These are phyloP conservation scores for Solanum peruvianum DNA, from an alignment of 257 asterid genomes.

Conservation along the genomic window DNA sequence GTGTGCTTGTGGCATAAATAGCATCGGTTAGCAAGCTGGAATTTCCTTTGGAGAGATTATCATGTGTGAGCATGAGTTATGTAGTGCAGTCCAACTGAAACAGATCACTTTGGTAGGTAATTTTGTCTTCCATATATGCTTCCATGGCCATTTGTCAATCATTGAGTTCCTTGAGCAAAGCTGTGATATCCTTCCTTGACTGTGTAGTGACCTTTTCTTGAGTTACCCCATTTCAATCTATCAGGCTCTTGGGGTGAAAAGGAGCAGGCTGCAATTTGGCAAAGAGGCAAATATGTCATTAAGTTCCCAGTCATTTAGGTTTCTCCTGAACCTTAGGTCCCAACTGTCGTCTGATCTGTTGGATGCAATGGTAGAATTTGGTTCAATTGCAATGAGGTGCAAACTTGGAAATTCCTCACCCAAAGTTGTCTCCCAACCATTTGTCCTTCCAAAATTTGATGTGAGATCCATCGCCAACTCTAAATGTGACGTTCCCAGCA, in stretches of 20 bases:
- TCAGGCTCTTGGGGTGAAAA: background rate
- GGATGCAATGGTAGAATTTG: background rate
- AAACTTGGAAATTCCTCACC: background rate
- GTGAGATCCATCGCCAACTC: background rate
- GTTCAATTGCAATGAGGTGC: background rate
- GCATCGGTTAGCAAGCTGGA: background rate
- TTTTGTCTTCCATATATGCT: background rate
- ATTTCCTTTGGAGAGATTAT: background rate
- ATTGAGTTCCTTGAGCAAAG: background rate
- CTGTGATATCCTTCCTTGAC: background rate
- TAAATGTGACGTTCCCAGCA: background rate
- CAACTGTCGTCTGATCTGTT: background rate
- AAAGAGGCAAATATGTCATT: background rate
- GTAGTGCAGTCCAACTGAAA: background rate
- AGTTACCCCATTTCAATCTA: background rate
- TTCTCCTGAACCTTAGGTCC: background rate
- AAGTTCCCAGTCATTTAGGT: background rate
- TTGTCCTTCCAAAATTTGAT: background rate
- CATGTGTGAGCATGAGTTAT: background rate
- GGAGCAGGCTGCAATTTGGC: background rate
- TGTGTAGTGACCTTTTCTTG: background rate
- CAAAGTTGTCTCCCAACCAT: background rate
- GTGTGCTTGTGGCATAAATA: background rate
- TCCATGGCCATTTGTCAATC: background rate
- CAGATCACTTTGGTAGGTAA: background rate